A percentile compares a stretch with the other conserved stretches of the same genome.
These are phyloP conservation scores for Cicer judaicum DNA, from an alignment of 306 rosid genomes.

Conservation along the genomic window DNA sequence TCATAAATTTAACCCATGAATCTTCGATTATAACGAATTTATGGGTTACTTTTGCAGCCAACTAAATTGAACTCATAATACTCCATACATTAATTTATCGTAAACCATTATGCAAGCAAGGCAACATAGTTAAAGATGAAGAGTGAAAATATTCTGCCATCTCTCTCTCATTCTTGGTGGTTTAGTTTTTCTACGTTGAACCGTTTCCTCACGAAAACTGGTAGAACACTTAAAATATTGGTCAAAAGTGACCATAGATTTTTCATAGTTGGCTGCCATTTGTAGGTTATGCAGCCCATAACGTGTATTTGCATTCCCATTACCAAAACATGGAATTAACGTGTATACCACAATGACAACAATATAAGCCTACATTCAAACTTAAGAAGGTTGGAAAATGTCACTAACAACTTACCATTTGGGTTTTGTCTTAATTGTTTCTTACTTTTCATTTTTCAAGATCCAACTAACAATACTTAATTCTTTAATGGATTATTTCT, in stretches of 20 bases:
- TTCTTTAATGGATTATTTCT: not conserved
- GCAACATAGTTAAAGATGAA: no score
- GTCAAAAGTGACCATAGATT: slow-evolving; percentile 29
- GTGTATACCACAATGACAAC: slow-evolving; percentile 11
- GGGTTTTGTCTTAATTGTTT: slow-evolving; percentile 13
- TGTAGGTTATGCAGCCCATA: slow-evolving; percentile 33
- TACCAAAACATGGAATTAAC: slow-evolving; percentile 36
- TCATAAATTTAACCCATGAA: no score
- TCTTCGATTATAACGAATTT: no score
- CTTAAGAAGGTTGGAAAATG: slow-evolving; percentile 38
- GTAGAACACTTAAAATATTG: not conserved
- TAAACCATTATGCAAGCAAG: no score
- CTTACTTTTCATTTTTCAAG: slow-evolving; percentile 9
- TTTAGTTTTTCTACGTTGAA: slow-evolving; percentile 12
- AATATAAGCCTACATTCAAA: slow-evolving; percentile 24
- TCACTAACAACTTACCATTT: slow-evolving; percentile 27
- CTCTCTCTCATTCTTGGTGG: not conserved
- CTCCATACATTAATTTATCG: no score
- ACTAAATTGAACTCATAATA: no score
- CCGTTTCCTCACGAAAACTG: not conserved
- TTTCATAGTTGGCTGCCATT: slow-evolving; percentile 34
- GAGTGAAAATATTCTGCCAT: no score
- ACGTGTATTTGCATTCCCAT: slow-evolving; percentile 3
- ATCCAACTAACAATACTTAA: not conserved
- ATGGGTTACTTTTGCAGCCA: no score